Evolutionary conservation across 2,329 filamentous ascomycete species (phyloP).

Genomic region (Fusarium sp.): DNA sequence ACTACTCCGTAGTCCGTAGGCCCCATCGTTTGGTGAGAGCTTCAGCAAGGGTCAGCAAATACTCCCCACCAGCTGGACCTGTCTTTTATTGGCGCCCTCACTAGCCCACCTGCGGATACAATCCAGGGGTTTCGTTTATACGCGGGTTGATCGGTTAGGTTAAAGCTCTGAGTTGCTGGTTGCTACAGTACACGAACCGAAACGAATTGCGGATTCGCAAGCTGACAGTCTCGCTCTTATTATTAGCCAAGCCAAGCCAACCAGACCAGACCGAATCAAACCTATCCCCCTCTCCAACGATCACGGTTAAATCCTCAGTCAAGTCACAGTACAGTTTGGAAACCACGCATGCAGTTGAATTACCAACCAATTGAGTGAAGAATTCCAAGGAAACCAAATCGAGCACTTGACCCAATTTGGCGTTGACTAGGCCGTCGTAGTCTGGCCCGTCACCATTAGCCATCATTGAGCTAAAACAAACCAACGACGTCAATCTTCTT

Average conservation of each 20-base stretch:
- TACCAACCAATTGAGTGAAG: slow-evolving; percentile 24
- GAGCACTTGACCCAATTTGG: slow-evolving; percentile 39
- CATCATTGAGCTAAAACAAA: slow-evolving; percentile 37
- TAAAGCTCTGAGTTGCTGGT: slow-evolving; percentile 36
- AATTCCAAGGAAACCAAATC: slow-evolving; percentile 39
- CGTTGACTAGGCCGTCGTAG: slow-evolving; percentile 27
- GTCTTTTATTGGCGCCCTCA: slow-evolving; percentile 37
- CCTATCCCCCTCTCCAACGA: slow-evolving; percentile 23
- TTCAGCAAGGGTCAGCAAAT: slow-evolving; percentile 36
- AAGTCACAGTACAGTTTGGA: slow-evolving; percentile 8
- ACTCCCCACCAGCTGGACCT: slow-evolving; percentile 10
- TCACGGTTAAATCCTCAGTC: slow-evolving; percentile 25
- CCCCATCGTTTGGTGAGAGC: slow-evolving; percentile 36
- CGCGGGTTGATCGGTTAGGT: slow-evolving; percentile 37
- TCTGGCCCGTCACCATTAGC: slow-evolving; percentile 30
- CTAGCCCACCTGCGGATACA: slow-evolving; percentile 21
- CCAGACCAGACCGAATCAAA: neutral
- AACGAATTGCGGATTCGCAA: slow-evolving; percentile 24
- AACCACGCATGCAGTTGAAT: slow-evolving; percentile 32
- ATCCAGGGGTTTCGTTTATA: slow-evolving; percentile 34
- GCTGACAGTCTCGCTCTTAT: slow-evolving; percentile 15
- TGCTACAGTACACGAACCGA: slow-evolving; percentile 24
- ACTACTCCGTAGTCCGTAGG: neutral
- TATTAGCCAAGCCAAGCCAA: too few relatives aligned
- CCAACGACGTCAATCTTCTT: slow-evolving; percentile 46